phyloP scores from a whole-genome alignment of 495 filamentous ascomycete species.

The Lasiosphaeris hirsuta region DNA sequence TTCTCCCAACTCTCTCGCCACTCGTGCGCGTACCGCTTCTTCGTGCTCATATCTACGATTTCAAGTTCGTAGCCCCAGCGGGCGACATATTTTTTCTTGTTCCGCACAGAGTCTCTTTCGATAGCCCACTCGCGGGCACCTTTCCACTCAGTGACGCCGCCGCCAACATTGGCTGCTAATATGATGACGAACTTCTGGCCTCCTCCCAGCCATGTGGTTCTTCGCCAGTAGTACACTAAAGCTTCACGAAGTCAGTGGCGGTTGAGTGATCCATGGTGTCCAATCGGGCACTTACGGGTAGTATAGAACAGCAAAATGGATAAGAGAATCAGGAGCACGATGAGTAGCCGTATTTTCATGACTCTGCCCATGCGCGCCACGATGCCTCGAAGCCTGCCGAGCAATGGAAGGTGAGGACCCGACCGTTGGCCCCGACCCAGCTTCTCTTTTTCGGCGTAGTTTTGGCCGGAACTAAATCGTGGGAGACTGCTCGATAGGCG shows the following conservation, averaged over 20 bases:
- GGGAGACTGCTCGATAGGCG: constrained; percentile 71
- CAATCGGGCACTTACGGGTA: constrained; percentile 54
- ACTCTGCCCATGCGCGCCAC: constrained; percentile 43
- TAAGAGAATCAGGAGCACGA: constrained; percentile 58
- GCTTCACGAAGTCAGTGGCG: constrained; percentile 26
- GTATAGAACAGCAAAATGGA: constrained; percentile 63
- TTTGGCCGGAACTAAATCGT: constrained; percentile 52
- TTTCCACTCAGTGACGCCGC: constrained; percentile 99
- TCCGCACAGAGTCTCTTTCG: constrained; percentile 90
- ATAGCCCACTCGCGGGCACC: constrained; percentile 97
- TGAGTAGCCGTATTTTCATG: constrained; percentile 56
- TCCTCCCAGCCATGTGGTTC: constrained; percentile 60
- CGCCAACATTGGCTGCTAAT: constrained; percentile 87
- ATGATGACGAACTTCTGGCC: constrained; percentile 93
- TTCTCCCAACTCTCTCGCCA: constrained; percentile 99
- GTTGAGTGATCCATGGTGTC: background rate
- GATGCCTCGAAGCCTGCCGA: constrained; percentile 36
- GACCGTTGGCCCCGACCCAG: constrained; percentile 48
- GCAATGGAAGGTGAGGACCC: constrained; percentile 31
- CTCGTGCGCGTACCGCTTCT: constrained; percentile 97
- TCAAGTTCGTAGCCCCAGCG: constrained; percentile 96
- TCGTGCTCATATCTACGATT: constrained; percentile 95
- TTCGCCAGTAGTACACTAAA: constrained; percentile 47
- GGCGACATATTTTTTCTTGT: constrained; percentile 83
- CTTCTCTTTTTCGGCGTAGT: constrained; percentile 76